A percentile compares a stretch with the other conserved stretches of the same genome.
phyloP scores from a whole-genome alignment of 2,329 filamentous ascomycete species.

The Hortaea sp. region DNA sequence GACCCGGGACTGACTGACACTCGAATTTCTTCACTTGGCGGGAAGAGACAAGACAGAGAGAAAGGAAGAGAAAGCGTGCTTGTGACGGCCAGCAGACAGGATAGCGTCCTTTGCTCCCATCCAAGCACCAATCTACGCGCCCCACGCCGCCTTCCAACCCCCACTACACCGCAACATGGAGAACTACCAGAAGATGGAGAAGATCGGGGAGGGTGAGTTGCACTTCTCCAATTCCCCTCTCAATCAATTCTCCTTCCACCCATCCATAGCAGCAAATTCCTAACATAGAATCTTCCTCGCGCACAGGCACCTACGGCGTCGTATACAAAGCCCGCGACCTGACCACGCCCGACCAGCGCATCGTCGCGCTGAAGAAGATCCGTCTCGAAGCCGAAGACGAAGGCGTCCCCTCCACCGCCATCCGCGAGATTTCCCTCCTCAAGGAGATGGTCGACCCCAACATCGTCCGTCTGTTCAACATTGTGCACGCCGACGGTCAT shows the following conservation, averaged over 20 bases:
- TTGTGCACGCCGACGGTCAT: constrained; percentile 87
- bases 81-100: background rate
- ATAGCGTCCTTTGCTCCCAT: constrained; percentile 2
- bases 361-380: constrained; percentile 92
- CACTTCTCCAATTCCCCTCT: background rate
- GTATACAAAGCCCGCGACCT: constrained; percentile 92
- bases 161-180: constrained; percentile 51
- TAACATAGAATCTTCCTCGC: background rate
- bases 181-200: constrained; percentile 94
- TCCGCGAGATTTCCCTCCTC: constrained; percentile 85
- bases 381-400: constrained; percentile 91
- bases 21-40: no score
- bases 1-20: no score
- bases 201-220: constrained; percentile 79
- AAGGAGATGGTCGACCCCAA: constrained; percentile 92
- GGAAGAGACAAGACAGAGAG: background rate
- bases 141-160: background rate
- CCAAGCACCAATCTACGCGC: background rate
- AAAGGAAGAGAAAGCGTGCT: background rate
- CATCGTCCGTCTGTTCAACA: constrained; percentile 80
- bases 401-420: constrained; percentile 83
- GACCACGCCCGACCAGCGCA: constrained; percentile 62
- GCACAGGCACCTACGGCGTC: constrained; percentile 78
- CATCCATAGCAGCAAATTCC: background rate
- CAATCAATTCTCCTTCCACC: background rate